Percentiles rank a stretch among this genome's conserved stretches.
Conservation (phyloP, 2,329 filamentous ascomycete genomes). For the Venturia nashicola region DNA sequence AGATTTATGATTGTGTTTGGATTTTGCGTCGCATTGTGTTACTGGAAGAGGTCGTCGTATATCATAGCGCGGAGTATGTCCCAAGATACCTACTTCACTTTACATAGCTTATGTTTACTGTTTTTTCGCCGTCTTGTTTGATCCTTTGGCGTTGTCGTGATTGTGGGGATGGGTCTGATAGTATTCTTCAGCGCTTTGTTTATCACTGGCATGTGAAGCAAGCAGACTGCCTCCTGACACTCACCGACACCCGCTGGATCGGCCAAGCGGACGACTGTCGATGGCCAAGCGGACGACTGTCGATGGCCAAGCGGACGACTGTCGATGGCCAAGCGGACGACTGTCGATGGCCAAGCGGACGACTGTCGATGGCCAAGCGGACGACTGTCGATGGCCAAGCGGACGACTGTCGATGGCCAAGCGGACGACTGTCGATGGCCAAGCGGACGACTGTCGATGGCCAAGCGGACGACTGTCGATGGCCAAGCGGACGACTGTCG, state of each 20-base stretch:
- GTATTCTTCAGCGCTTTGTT: too few relatives aligned
- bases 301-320: neutral
- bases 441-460: neutral
- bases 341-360: neutral
- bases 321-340: neutral
- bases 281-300: neutral
- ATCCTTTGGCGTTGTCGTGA: too few relatives aligned
- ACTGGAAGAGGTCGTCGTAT: neutral
- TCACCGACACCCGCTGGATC: neutral
- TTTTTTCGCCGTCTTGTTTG: neutral
- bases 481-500: neutral
- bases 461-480: neutral
- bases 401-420: neutral
- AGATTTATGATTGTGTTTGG: too few relatives aligned
- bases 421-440: neutral
- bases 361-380: neutral
- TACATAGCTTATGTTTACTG: neutral
- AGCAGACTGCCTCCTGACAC: too few relatives aligned
- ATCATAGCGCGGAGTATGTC: neutral
- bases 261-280: neutral
- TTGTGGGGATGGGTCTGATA: too few relatives aligned
- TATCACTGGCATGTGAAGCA: too few relatives aligned
- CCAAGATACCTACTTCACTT: neutral
- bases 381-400: neutral
- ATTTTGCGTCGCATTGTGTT: neutral